Evolutionary conservation across 495 filamentous ascomycete species (phyloP).

Genomic region (Aspergillus sclerotioniger): DNA sequence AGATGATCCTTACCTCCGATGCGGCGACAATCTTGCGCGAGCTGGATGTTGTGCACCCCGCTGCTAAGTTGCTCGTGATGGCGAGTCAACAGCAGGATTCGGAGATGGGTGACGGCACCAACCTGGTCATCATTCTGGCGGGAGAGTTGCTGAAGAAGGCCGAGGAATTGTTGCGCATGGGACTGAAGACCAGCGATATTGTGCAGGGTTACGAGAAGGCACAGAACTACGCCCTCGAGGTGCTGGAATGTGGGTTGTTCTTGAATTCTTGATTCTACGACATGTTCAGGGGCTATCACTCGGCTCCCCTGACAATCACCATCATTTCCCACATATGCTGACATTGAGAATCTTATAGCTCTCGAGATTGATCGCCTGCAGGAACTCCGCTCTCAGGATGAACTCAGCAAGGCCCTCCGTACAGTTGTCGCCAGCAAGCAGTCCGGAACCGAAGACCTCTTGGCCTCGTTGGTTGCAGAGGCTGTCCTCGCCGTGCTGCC

Average conservation of each 20-base stretch:
- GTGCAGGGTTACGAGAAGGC: constrained; percentile 94
- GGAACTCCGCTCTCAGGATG: constrained; percentile 71
- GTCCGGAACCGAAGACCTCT: constrained; percentile 82
- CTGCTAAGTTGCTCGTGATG: constrained; percentile 98
- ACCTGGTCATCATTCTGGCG: constrained; percentile 93
- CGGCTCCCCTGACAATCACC: background rate
- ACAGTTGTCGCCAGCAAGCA: constrained; percentile 98
- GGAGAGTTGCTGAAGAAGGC: constrained; percentile 97
- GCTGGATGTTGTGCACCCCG: constrained; percentile 97
- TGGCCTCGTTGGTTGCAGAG: constrained; percentile 85
- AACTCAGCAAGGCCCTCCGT: constrained; percentile 91
- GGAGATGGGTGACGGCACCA: constrained; percentile 99
- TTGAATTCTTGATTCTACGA: background rate
- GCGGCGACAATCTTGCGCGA: constrained; percentile 96
- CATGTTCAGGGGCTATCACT: constrained; percentile 16
- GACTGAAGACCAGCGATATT: constrained; percentile 95
- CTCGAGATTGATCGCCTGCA: constrained; percentile 88
- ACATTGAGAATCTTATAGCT: constrained; percentile 45
- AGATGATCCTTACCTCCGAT: constrained; percentile 98
- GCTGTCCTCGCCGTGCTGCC: constrained; percentile 92
- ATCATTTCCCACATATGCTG: background rate
- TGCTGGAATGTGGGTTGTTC: constrained; percentile 64
- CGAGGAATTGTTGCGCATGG: constrained; percentile 92
- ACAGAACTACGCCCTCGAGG: constrained; percentile 78
- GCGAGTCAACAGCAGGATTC: constrained; percentile 97